phyloP scores from a whole-genome alignment of 1,139 yeast genomes.

The Meyerozyma sp. region DNA sequence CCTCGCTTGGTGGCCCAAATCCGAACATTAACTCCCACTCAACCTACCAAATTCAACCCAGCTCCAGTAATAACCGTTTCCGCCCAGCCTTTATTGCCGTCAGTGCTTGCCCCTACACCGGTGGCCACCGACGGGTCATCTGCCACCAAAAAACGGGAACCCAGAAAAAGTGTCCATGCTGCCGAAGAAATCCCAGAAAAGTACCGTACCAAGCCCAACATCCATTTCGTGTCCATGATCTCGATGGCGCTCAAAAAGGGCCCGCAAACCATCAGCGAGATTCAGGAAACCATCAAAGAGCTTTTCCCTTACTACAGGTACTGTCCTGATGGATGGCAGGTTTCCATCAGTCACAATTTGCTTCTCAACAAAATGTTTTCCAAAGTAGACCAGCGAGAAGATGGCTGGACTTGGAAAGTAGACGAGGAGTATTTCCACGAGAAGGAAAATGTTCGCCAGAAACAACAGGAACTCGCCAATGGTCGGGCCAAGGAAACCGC shows the following conservation, averaged over 20 bases:
- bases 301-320: constrained; percentile 86
- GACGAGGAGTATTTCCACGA: constrained; percentile 82
- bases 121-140: background rate
- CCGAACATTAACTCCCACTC: background rate
- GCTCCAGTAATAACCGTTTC: background rate
- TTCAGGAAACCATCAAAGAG: constrained; percentile 80
- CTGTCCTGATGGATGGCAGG: constrained; percentile 98
- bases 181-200: constrained; percentile 83
- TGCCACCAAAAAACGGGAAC: constrained; percentile 20
- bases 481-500: constrained; percentile 56
- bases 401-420: constrained; percentile 88
- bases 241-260: constrained; percentile 69
- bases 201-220: constrained; percentile 75
- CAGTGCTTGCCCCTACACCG: background rate
- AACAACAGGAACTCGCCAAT: constrained; percentile 59
- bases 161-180: constrained; percentile 55
- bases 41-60: background rate
- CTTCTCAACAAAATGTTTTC: constrained; percentile 81
- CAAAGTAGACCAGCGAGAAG: constrained; percentile 56
- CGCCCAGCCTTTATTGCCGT: background rate
- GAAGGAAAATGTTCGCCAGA: constrained; percentile 68
- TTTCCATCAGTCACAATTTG: constrained; percentile 82
- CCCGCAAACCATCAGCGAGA: constrained; percentile 75
- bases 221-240: constrained; percentile 74
- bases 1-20: background rate